phyloP scores from a whole-genome alignment of 1,284 basidiomycete species.

The Puccinia horiana region DNA sequence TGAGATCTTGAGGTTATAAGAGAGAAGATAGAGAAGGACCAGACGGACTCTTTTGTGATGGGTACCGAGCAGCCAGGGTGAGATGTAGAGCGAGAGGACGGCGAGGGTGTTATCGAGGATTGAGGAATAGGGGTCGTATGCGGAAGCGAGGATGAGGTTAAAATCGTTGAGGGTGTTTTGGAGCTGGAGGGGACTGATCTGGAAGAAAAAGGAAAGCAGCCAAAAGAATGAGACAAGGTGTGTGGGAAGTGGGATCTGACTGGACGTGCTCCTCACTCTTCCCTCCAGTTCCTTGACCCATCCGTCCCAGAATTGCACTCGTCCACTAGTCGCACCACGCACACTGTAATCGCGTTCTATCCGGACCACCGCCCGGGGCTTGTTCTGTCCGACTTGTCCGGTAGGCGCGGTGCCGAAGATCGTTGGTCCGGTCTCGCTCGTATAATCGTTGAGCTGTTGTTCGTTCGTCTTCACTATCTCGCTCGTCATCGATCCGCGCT shows the following conservation, averaged over 20 bases:
- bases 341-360: constrained; percentile 61
- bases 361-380: constrained; percentile 56
- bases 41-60: constrained; percentile 73
- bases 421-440: not conserved
- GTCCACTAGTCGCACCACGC: constrained; percentile 53
- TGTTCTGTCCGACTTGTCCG: constrained; percentile 31
- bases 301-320: constrained; percentile 60
- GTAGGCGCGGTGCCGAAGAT: constrained; percentile 33
- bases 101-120: constrained; percentile 70
- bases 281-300: constrained; percentile 62
- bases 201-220: constrained; percentile 51
- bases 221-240: constrained; percentile 44
- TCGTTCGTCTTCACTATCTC: constrained; percentile 20
- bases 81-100: constrained; percentile 74
- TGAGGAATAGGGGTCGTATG: constrained; percentile 69
- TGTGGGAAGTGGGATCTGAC: constrained; percentile 52
- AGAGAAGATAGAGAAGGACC: not conserved
- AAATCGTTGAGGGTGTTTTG: constrained; percentile 78
- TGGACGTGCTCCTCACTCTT: constrained; percentile 58
- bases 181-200: constrained; percentile 80
- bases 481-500: constrained; percentile 1
- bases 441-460: not conserved
- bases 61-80: constrained; percentile 66
- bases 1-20: not conserved
- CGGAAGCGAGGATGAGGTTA: constrained; percentile 76